Evolutionary conservation across 306 rosid genomes (phyloP).

Genomic region (Rubus parviflorus): DNA sequence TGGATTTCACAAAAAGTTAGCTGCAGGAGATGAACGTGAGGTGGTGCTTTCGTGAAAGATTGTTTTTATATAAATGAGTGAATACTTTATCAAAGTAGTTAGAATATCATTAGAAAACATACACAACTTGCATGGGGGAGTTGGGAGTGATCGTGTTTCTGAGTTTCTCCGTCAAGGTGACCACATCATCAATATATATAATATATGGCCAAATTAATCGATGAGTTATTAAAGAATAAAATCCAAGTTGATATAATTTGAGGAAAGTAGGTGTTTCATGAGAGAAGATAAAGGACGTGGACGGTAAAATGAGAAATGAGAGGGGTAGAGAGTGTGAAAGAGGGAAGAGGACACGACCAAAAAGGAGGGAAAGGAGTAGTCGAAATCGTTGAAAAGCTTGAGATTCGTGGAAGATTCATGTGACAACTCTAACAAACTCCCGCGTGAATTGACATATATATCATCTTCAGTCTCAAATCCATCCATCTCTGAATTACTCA

Average conservation of each 20-base stretch:
- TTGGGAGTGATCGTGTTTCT: not conserved
- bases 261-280: not conserved
- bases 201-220: not conserved
- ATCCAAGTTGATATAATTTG: not conserved
- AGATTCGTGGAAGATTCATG: slow-evolving; percentile 58
- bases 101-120: not conserved
- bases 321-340: not conserved
- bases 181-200: not conserved
- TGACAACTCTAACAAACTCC: slow-evolving; percentile 55
- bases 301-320: not conserved
- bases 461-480: not conserved
- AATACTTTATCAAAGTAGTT: not conserved
- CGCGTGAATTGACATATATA: slow-evolving; percentile 37
- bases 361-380: slow-evolving; percentile 29
- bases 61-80: not conserved
- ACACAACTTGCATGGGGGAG: not conserved
- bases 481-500: not conserved
- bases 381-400: slow-evolving; percentile 58
- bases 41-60: slow-evolving; percentile 6
- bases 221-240: not conserved
- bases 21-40: not conserved
- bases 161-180: not conserved
- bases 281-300: not conserved
- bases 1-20: not conserved
- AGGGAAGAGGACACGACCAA: not conserved